phyloP scores from a whole-genome alignment of 345 rosid species.

The Linum trigynum region DNA sequence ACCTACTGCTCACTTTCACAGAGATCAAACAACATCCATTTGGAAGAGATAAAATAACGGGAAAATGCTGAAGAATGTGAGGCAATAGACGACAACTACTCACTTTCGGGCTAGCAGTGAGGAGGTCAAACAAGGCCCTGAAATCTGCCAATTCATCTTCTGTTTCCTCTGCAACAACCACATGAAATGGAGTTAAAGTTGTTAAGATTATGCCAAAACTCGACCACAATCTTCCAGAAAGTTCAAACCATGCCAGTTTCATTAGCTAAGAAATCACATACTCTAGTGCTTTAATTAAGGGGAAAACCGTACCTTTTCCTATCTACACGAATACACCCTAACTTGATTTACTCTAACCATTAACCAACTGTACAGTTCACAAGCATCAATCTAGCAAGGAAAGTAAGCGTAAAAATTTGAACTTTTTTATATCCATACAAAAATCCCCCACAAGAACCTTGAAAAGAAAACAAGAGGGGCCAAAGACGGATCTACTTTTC shows the following conservation, averaged over 20 bases:
- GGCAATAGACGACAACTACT: too few relatives aligned
- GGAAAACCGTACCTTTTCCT: neutral
- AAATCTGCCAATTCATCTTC: conserved; percentile 61
- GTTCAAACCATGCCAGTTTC: too few relatives aligned
- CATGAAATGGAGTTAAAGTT: neutral
- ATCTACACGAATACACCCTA: too few relatives aligned
- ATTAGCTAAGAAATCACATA: neutral
- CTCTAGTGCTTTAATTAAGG: neutral
- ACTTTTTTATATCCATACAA: too few relatives aligned
- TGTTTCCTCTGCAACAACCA: conserved; percentile 42
- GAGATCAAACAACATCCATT: too few relatives aligned
- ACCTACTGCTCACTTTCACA: too few relatives aligned
- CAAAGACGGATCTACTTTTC: neutral
- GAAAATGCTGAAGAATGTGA: too few relatives aligned
- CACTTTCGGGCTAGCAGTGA: conserved; percentile 35
- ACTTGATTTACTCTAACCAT: too few relatives aligned
- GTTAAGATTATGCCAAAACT: neutral
- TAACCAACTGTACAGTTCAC: too few relatives aligned
- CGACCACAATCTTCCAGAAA: neutral
- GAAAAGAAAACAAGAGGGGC: neutral
- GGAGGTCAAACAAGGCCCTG: conserved; percentile 42
- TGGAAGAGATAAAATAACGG: too few relatives aligned
- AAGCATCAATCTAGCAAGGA: too few relatives aligned
- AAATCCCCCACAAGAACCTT: neutral
- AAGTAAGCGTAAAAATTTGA: too few relatives aligned